phyloP scores from a whole-genome alignment of 257 asterid species.

The Solanum appendiculatum region DNA sequence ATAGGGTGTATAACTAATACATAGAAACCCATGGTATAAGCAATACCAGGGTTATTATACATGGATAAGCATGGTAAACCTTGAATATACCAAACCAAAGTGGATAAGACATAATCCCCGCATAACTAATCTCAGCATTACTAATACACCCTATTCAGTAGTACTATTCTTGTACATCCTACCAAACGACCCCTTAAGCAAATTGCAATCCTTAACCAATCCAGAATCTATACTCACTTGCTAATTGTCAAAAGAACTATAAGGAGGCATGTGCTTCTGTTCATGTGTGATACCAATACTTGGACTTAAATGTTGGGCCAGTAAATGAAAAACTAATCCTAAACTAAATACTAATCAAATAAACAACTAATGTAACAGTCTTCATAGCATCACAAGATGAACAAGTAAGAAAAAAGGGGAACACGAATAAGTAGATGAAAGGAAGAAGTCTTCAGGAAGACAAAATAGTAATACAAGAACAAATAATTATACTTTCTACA shows the following conservation, averaged over 20 bases:
- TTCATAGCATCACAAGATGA: background rate
- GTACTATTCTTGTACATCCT: background rate
- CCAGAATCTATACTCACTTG: background rate
- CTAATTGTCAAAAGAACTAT: background rate
- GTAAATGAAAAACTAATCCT: background rate
- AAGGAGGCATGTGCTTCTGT: background rate
- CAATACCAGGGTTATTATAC: background rate
- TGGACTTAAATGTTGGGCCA: background rate
- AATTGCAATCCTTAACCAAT: background rate
- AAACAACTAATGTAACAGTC: background rate
- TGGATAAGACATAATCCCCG: background rate
- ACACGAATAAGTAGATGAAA: background rate
- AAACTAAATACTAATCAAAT: background rate
- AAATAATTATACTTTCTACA: background rate
- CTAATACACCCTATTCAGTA: background rate
- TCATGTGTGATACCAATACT: background rate
- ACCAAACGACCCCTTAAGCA: background rate
- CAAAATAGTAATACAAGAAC: background rate
- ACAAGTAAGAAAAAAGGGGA: background rate
- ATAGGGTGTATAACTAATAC: background rate
- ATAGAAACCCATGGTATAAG: background rate
- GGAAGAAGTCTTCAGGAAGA: background rate
- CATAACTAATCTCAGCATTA: background rate
- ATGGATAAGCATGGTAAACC: background rate
- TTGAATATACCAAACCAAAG: background rate